Evolutionary conservation across 805 yeast species (phyloP), one percentile per base, ranked within the genome.

Genomic region (Kuraishia borneana): DNA sequence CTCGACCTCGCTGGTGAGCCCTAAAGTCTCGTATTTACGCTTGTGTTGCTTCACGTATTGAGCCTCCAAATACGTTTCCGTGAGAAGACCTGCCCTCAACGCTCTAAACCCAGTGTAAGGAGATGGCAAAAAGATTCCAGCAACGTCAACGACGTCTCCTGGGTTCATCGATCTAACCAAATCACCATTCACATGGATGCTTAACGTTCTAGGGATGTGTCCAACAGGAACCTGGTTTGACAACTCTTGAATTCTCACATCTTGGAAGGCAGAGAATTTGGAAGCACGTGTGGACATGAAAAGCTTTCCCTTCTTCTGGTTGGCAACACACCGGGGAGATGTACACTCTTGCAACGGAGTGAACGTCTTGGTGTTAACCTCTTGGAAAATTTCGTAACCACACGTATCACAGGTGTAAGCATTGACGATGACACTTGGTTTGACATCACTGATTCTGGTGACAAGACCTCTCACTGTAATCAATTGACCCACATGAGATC

Each of bases 331-430:
- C 43, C 75, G 77, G 19, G 69, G 69, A 2, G 96, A 83, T 1
- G 87, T 75, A 62, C 99, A 92, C 49, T 87, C 94, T 3, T 64
- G 54, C 35, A 87, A 61, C n/a, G 99, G 99, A 20, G 82, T 76
- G 59, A 83, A 94, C 30, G 83, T 76, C 51, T 77, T 76, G 14
- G 88, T 62, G 43, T 73, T 78, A 43, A 92, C 95, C 54, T 94
- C 97, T 62, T 92, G 97, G 68, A 94, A 92, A 35, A 85, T 76
- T 60, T 92, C 99, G 58, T 73, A 81, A 32, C 98, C 99, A 66
- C 99, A 92, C 47, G 82, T 82, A 54, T 92, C 98, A 61, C 99
- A 92, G 5, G 97, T 84, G 54, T 89, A 94, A 1, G 98, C 97
- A 47, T 81, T 85, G 35, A 92, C 96, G 39, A 73, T 64, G 6